phyloP scores from a whole-genome alignment of 2,329 filamentous ascomycete species.

The Sporothrix variecibatus region DNA sequence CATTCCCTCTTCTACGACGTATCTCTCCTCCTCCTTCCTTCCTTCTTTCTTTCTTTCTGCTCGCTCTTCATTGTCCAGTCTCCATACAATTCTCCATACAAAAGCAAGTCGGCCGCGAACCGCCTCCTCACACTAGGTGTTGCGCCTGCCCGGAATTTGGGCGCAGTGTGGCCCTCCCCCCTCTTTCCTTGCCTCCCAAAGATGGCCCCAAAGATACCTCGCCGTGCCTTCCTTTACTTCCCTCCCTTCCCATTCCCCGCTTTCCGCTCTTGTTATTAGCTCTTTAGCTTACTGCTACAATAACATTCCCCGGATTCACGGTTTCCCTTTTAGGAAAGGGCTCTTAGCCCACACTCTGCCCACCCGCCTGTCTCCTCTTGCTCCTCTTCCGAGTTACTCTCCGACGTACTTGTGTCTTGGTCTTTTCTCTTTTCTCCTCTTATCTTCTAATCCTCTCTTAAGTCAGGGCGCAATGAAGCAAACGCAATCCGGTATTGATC shows the following conservation, averaged over 20 bases:
- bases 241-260: not conserved
- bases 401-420: not conserved
- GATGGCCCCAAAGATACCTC: not conserved
- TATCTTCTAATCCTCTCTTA: not conserved
- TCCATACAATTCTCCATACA: no score
- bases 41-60: not conserved
- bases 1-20: not conserved
- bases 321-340: constrained; percentile 11
- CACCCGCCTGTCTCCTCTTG: not conserved
- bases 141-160: not conserved
- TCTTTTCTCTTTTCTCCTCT: not conserved
- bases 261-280: not conserved
- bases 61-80: not conserved
- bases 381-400: not conserved
- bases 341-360: not conserved
- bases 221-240: not conserved
- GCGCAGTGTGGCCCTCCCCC: not conserved
- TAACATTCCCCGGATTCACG: constrained; percentile 13
- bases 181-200: not conserved
- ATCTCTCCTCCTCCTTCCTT: not conserved
- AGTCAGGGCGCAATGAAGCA: not conserved
- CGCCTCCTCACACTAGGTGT: not conserved
- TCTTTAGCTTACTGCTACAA: not conserved
- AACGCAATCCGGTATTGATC: not conserved
- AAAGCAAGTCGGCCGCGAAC: not conserved